Percentiles rank a stretch among this genome's conserved stretches.
Conservation (phyloP, 352 stramenopile genomes). For the Globisporangium paroecandrum region DNA sequence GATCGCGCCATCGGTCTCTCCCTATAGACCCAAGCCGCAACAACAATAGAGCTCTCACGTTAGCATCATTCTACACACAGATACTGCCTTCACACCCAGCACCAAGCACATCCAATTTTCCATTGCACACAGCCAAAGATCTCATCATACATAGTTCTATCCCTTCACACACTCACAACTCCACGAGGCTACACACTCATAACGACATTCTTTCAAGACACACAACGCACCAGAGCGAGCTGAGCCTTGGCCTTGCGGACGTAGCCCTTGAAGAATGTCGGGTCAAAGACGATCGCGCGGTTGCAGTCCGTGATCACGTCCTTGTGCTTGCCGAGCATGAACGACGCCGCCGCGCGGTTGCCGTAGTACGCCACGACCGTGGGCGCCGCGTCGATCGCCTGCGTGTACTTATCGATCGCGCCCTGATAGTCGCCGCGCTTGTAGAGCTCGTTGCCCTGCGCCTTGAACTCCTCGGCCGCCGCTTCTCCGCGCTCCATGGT, state of each 20-base stretch:
- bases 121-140: not conserved
- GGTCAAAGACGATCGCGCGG: constrained; percentile 86
- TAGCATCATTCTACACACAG: constrained; percentile 1
- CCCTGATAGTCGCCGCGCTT: constrained; percentile 88
- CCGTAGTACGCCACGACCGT: constrained; percentile 86
- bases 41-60: not conserved
- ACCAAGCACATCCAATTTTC: not conserved
- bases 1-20: constrained; percentile 60
- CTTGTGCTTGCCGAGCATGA: constrained; percentile 89
- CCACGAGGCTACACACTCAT: not conserved
- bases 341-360: constrained; percentile 87
- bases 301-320: constrained; percentile 91
- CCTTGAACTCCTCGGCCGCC: constrained; percentile 77
- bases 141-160: not conserved
- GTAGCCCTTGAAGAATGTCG: constrained; percentile 89
- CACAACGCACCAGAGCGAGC: constrained; percentile 52
- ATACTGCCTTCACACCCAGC: not conserved
- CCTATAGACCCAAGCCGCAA: constrained; percentile 26
- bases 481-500: constrained; percentile 30
- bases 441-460: constrained; percentile 90
- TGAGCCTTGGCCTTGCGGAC: constrained; percentile 88
- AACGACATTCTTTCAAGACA: not conserved
- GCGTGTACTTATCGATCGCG: constrained; percentile 89
- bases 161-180: not conserved
- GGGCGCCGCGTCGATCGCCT: constrained; percentile 86